Conservation (phyloP, 2,329 filamentous ascomycete genomes). For the Lecanicillium sp. region DNA sequence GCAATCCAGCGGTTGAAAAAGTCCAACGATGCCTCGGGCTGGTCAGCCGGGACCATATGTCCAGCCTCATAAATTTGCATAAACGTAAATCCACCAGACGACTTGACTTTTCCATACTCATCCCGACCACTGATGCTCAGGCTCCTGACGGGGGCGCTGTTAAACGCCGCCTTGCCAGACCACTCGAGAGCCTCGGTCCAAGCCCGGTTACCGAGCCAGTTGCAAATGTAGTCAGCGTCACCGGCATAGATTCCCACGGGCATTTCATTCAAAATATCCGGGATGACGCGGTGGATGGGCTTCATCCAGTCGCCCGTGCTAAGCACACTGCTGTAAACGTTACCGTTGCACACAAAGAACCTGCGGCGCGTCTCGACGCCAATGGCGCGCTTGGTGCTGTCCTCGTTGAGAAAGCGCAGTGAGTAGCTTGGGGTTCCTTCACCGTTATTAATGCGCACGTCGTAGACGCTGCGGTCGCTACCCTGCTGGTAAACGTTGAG, state of each 20-base stretch:
- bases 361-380: slow-evolving; percentile 74
- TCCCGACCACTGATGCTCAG: slow-evolving; percentile 49
- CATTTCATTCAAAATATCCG: slow-evolving; percentile 78
- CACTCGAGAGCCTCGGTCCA: slow-evolving; percentile 94
- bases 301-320: slow-evolving; percentile 99
- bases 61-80: slow-evolving; percentile 11
- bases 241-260: slow-evolving; percentile 92
- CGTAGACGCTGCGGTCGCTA: slow-evolving; percentile 70
- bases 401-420: slow-evolving; percentile 75
- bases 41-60: slow-evolving; percentile 10
- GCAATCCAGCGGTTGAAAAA: slow-evolving; percentile 12
- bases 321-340: slow-evolving; percentile 97
- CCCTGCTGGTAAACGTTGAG: slow-evolving; percentile 93
- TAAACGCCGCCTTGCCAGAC: slow-evolving; percentile 76
- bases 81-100: slow-evolving; percentile 9
- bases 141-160: slow-evolving; percentile 59
- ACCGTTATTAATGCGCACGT: slow-evolving; percentile 89
- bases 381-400: slow-evolving; percentile 74
- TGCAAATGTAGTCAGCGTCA: slow-evolving; percentile 85
- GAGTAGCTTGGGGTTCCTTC: slow-evolving; percentile 76
- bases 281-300: slow-evolving; percentile 88
- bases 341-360: slow-evolving; percentile 96
- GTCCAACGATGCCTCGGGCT: slow-evolving; percentile 9
- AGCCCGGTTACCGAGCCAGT: slow-evolving; percentile 97
- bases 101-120: slow-evolving; percentile 10